Percentiles rank a stretch among this genome's conserved stretches.
phyloP scores from a whole-genome alignment of 768 basidiomycete genomes.

The Termitomyces sp. region DNA sequence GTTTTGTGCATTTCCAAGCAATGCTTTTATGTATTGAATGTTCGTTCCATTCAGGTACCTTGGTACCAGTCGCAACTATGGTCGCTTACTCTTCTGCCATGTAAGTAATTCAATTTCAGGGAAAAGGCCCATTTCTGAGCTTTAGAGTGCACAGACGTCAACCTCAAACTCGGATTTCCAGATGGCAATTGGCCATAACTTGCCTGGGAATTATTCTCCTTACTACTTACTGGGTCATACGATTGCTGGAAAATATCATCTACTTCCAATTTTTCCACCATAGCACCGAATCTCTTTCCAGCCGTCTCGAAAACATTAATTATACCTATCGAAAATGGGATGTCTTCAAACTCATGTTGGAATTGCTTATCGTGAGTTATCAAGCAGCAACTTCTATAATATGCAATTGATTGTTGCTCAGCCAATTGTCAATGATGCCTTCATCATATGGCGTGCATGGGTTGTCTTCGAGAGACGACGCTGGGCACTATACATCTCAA shows the following conservation, averaged over 20 bases:
- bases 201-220: neutral
- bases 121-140: neutral
- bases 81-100: neutral
- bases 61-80: neutral
- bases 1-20: neutral
- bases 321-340: neutral
- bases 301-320: neutral
- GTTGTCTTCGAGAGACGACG: neutral
- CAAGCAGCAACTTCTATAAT: too few relatives aligned
- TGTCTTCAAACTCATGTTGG: neutral
- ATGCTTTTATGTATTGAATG: neutral
- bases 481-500: neutral
- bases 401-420: neutral
- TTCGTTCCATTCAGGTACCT: neutral
- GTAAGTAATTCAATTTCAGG: neutral
- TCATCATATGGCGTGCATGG: neutral
- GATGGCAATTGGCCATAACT: neutral
- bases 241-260: neutral
- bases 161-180: neutral
- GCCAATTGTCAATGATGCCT: neutral
- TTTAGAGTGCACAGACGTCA: neutral
- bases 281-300: neutral
- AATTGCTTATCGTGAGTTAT: neutral
- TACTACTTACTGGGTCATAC: neutral
- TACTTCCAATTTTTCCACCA: neutral